Evolutionary conservation across 129 eudicot genomes (phyloP), one percentile per base, ranked within the genome.

Genomic region (Escallonia herrerae): DNA sequence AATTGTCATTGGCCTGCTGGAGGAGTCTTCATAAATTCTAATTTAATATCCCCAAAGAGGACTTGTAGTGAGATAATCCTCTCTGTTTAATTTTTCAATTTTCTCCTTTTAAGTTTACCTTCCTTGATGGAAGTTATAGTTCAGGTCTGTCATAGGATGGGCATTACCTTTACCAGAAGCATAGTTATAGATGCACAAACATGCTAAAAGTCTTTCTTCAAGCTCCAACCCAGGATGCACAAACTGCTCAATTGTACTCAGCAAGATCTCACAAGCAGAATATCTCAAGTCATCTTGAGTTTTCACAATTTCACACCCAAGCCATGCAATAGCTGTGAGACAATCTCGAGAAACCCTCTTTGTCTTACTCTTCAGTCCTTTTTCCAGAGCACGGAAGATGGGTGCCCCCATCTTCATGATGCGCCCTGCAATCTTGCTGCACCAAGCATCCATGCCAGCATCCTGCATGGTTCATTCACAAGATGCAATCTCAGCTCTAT

Each of bases 131-230:
- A 22, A 22, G 33, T n/a, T n/a, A n/a, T 22, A 22, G 33, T 22
- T 22, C 33, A 22, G 33, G 33, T 22, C 33, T 22, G 33, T 22
- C 33, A 22, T 22, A 22, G 33, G 33, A 22, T 22, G 33, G 33
- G 33, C 33, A 6, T 67, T 84, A 89, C 95, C 95, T 89, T 79
- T 76, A 50, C 96, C 95, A 57, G 82, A 83, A 58, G 96, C 82
- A 73, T 85, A 89, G 74, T 83, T 85, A 63, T 85, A 89, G 62
- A 89, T 81, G 71, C 96, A 89, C 53, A 86, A 69, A 58, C 95
- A 89, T 42, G 95, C 90, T 76, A 89, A 67, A 65, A 89, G 82
- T 74, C 96, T 76, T 69, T 89, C 96, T 71, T 89, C 96, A 60
- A 89, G 83, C 72, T 86, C 87, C 71, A 77, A 63, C 61, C 95